These are phyloP conservation scores for Fusarium sp. DNA, from an alignment of 2,329 filamentous ascomycete species.

Conservation along the genomic window DNA sequence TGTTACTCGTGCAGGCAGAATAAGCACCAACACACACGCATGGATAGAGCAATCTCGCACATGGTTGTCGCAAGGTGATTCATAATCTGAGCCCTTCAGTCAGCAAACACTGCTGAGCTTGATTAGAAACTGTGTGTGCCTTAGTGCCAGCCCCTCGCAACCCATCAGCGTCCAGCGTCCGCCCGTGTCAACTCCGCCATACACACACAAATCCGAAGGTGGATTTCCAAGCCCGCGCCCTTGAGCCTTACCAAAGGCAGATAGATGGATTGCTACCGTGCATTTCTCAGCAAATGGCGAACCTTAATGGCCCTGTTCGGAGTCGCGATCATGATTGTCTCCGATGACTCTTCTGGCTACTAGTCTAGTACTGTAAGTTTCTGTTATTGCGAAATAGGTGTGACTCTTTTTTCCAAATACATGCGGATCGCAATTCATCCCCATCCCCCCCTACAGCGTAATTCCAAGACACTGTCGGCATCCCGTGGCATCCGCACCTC, in stretches of 20 bases:
- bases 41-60: slow-evolving; percentile 28
- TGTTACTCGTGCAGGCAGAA: background rate
- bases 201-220: slow-evolving; percentile 11
- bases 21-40: slow-evolving; percentile 24
- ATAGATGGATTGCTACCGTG: background rate
- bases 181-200: slow-evolving; percentile 30
- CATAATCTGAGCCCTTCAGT: slow-evolving; percentile 36
- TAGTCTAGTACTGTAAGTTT: background rate
- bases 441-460: slow-evolving; percentile 17
- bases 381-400: slow-evolving; percentile 1
- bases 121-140: slow-evolving; percentile 34
- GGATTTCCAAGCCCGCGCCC: slow-evolving; percentile 28
- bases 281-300: slow-evolving; percentile 36
- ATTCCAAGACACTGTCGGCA: slow-evolving; percentile 30
- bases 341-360: slow-evolving; percentile 29
- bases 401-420: slow-evolving; percentile 23
- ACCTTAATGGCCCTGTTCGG: slow-evolving; percentile 33
- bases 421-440: slow-evolving; percentile 7
- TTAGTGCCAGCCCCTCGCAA: slow-evolving; percentile 16
- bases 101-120: slow-evolving; percentile 19
- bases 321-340: slow-evolving; percentile 15
- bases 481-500: slow-evolving; percentile 31
- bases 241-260: slow-evolving; percentile 21
- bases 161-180: slow-evolving; percentile 21
- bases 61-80: slow-evolving; percentile 35